Base-by-base conservation (phyloP, 495 filamentous ascomycete genomes). In the Acidomyces sp. region DNA sequence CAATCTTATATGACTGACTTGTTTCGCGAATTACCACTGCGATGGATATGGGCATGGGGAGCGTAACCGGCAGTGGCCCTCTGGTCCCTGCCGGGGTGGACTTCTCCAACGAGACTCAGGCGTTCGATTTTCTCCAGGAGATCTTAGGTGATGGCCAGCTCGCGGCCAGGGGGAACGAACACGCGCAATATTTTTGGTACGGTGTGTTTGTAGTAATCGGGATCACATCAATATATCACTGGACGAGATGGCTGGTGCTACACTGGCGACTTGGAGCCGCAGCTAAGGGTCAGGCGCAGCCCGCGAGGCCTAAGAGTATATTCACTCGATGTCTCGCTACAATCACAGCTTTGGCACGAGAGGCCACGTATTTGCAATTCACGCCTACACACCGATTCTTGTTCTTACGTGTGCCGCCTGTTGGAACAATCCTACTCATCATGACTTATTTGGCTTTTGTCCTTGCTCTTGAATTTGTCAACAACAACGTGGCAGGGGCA, bases 121-220 rank as follows among this genome's bases (percentile, higher is more conserved):
- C 45, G 4, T 10, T n/a, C 16, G 35, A 35, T n/a, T 48, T 48
- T 16, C 39, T 48, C 10, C 15, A 10, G 2, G 45, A 35, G 3
- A n/a, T 49, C 20, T 34, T 49, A 11, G 25, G 45, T 30, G 46
- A 49, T 17, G 34, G 23, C 13, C 19, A 45, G 27, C 24, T 49
- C 16, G 37, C 44, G 25, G 21, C 39, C 41, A 39, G 34, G 15
- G 33, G 41, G 19, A 49, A 49, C 20, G 25, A 13, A 12, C 45
- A 45, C 43, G 46, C 46, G 2, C 33, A 36, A 19, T 38, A 44
- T 31, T 49, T 49, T 42, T 49, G 46, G 46, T 49, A 49, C 28
- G 46, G 46, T 1, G 34, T 45, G 13, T 34, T 19, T 9, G 41
- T 39, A 9, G 41, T 46, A 15, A 35, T 49, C 23, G 41, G 4